Conservation (phyloP, 352 stramenopile species). For the Pythium angustatum region DNA sequence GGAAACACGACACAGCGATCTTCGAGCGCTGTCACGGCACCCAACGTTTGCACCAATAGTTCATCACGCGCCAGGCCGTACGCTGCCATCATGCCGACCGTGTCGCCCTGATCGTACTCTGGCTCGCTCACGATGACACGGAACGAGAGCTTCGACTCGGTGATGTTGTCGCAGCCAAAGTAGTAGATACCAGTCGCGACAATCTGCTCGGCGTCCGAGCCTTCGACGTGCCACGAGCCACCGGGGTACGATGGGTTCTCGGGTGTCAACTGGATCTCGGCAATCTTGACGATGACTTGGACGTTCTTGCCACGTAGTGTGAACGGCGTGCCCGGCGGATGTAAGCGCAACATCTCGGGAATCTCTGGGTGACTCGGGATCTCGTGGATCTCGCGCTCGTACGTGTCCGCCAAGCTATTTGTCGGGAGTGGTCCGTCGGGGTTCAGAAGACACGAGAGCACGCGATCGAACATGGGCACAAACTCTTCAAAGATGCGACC, state of each 20-base stretch:
- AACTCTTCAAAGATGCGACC: slow-evolving; percentile 28
- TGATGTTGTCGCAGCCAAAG: slow-evolving; percentile 42
- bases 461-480: slow-evolving; percentile 36
- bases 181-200: slow-evolving; percentile 40
- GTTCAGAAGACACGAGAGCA: slow-evolving; percentile 21
- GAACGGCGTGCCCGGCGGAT: neutral
- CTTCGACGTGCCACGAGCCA: slow-evolving; percentile 37
- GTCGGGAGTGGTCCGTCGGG: neutral
- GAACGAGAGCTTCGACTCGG: slow-evolving; percentile 35
- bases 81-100: slow-evolving; percentile 15
- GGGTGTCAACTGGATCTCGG: slow-evolving; percentile 35
- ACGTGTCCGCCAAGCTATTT: slow-evolving; percentile 6
- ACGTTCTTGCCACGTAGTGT: slow-evolving; percentile 22
- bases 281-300: slow-evolving; percentile 45
- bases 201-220: slow-evolving; percentile 33
- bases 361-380: slow-evolving; percentile 22
- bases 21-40: slow-evolving; percentile 13
- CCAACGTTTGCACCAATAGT: slow-evolving; percentile 22
- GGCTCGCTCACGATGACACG: slow-evolving; percentile 25
- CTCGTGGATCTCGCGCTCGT: slow-evolving; percentile 19
- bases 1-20: slow-evolving; percentile 34
- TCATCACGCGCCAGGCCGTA: slow-evolving; percentile 18
- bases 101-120: slow-evolving; percentile 25
- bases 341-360: neutral
- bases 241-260: slow-evolving; percentile 34